Base-by-base conservation (phyloP, 2,329 filamentous ascomycete species). In the Neofusicoccum laricinum region DNA sequence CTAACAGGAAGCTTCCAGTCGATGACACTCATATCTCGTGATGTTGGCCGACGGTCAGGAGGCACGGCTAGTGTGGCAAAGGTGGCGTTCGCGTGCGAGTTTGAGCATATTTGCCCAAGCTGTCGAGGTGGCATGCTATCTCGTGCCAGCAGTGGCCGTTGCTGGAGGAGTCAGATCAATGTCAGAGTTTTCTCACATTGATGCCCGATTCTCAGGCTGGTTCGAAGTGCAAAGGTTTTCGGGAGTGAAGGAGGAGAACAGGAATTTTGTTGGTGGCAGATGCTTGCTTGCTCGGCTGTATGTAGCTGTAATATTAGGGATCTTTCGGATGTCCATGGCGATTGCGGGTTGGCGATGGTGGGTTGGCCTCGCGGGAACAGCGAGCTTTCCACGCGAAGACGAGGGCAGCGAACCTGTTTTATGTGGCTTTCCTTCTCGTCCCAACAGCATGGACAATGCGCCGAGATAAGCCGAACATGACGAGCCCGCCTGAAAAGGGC, bases 391-490 rank as follows among this genome's bases (percentile, higher is more conserved):
- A 25, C 30, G 14, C 10, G 25, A 6, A 19, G 25, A 32, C 17
- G 19, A 43, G 38, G 15, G 51, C 36, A 57, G 38, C 55, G 46
- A 25, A 32, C 11, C 25, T 21, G 55, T 41, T 59, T 58, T 59
- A 59, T 59, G 30, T 46, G 55, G 41, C 30, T 34, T 21, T 36
- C 25, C 40, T 12, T n/a, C 10, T 21, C 11, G 40, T 59, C 55
- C 40, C 55, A 59, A 12, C 40, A 25, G 25, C 15, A 21, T 36
- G 55, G 55, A 21, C 40, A 59, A 59, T 19, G 8, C 40, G 43
- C 55, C 55, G 55, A 59, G 55, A 46, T 17, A 14, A 34, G 55
- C 55, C 55, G 55, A 59, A 32, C 25, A 59, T 59, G 55, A 59
- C 55, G 55, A 59, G 11, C 4, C 32, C 10, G 30, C n/a, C 10